Conservation (phyloP, 1,284 basidiomycete species). For the Ustilago shanxiensis region DNA sequence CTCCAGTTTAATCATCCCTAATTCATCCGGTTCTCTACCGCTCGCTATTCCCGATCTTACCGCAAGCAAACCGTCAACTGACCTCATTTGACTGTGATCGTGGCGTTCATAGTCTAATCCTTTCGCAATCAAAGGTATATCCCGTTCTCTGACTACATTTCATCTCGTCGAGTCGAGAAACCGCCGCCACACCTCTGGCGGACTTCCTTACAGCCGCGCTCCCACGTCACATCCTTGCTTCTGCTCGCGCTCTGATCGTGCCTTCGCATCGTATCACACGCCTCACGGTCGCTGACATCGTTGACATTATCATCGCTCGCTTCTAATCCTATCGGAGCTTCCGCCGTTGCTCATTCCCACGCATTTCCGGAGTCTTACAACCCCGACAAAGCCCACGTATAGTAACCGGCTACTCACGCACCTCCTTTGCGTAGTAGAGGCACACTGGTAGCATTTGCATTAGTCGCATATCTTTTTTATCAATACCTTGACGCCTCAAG, state of each 20-base stretch:
- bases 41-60: not conserved
- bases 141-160: not conserved
- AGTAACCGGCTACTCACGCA: not conserved
- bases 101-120: not conserved
- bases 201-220: not conserved
- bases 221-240: not conserved
- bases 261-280: constrained; percentile 1
- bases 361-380: not conserved
- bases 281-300: not conserved
- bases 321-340: not conserved
- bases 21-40: not conserved
- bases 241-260: not conserved
- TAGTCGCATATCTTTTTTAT: not conserved
- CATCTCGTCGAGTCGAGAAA: too few relatives aligned
- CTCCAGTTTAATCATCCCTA: not conserved
- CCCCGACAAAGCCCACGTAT: not conserved
- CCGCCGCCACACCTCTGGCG: too few relatives aligned
- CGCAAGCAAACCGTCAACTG: not conserved
- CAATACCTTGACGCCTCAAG: too few relatives aligned
- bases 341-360: not conserved
- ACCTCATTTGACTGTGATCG: not conserved
- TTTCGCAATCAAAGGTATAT: too few relatives aligned
- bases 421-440: not conserved
- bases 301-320: not conserved
- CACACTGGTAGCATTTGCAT: not conserved